Conservation (phyloP, 176 grass and related monocot species). For the Rhynchospora pubera region DNA sequence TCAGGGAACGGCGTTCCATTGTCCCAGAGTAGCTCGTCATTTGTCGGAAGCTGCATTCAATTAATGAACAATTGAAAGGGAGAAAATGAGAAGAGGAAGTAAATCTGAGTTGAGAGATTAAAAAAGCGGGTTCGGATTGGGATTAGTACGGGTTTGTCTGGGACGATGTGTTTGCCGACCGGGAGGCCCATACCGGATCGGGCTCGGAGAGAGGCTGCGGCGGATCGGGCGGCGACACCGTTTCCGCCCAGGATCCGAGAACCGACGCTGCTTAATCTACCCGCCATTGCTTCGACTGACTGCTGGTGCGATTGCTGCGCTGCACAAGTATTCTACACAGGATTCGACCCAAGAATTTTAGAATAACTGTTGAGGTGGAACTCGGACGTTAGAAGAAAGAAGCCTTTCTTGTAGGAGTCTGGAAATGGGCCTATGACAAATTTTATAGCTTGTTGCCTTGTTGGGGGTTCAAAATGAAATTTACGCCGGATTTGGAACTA, state of each 20-base stretch:
- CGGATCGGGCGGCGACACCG: constrained; percentile 56
- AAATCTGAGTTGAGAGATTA: background rate
- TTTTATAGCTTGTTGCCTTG: too few species aligned
- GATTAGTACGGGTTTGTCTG: constrained; percentile 66
- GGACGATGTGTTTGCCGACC: constrained; percentile 84
- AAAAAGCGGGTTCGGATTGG: background rate
- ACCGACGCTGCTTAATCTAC: constrained; percentile 56
- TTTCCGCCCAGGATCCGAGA: constrained; percentile 74
- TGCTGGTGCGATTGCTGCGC: background rate
- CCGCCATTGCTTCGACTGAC: constrained; percentile 44
- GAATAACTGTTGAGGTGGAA: too few species aligned
- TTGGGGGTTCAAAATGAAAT: too few species aligned
- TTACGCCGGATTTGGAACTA: too few species aligned
- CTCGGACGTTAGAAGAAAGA: too few species aligned
- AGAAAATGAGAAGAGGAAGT: background rate
- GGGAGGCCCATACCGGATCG: constrained; percentile 93
- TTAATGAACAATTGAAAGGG: too few species aligned
- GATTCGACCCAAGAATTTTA: background rate
- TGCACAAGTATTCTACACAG: background rate
- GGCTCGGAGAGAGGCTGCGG: constrained; percentile 49
- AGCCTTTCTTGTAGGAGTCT: too few species aligned
- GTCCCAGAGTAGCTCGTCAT: constrained; percentile 92
- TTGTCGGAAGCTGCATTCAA: constrained; percentile 39
- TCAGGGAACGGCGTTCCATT: constrained; percentile 90
- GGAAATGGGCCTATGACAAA: too few species aligned